Conservation (phyloP, 192 early-diverging fungal genomes). For the Linnemannia hyalina region DNA sequence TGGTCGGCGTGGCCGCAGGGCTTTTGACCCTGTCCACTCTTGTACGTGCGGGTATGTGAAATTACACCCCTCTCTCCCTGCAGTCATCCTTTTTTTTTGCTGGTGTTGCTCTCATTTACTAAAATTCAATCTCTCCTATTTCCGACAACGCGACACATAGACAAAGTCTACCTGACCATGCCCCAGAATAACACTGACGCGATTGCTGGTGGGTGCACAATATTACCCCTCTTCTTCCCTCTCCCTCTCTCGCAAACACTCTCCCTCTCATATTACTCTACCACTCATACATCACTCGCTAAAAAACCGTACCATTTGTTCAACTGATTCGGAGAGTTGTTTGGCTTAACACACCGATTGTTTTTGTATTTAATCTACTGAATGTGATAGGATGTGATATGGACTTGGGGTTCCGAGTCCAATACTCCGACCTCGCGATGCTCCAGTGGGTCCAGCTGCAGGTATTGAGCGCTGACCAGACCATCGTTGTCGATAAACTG, state of each 20-base stretch:
- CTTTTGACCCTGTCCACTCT: not conserved
- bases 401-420: constrained; percentile 37
- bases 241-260: not conserved
- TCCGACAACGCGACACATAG: constrained; percentile 1
- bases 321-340: not conserved
- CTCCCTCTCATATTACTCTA: not conserved
- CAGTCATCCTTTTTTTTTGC: not conserved
- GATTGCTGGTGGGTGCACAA: constrained; percentile 16
- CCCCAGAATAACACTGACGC: constrained; percentile 19
- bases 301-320: not conserved
- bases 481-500: constrained; percentile 20
- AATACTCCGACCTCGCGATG: constrained; percentile 47
- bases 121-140: too few species aligned
- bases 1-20: not conserved
- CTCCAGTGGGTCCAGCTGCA: constrained; percentile 43
- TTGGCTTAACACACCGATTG: not conserved
- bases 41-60: not conserved
- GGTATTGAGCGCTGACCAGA: constrained; percentile 7
- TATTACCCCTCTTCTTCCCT: not conserved
- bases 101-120: not conserved
- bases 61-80: not conserved
- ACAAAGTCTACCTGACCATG: constrained; percentile 22
- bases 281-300: not conserved
- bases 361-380: not conserved
- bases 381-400: constrained; percentile 29